phyloP scores from a whole-genome alignment of 2,329 filamentous ascomycete genomes.

The Graphilbum sp. region DNA sequence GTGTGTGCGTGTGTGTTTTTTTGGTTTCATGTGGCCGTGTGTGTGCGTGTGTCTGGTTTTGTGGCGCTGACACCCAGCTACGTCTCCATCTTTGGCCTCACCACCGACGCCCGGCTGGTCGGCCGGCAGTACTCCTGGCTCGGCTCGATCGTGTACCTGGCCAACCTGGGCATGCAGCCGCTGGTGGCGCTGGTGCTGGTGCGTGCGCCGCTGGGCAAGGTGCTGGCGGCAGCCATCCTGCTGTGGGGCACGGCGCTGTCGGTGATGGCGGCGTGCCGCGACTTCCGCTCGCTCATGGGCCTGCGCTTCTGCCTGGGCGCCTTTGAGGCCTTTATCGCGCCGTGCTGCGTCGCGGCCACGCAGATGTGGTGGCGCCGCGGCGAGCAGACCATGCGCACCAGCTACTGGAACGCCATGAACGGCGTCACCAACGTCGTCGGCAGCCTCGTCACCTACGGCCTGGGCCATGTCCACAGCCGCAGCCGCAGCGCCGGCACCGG shows the following conservation, averaged over 20 bases:
- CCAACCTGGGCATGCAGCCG: slow-evolving; percentile 13
- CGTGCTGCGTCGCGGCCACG: slow-evolving; percentile 40
- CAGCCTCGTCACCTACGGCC: slow-evolving; percentile 38
- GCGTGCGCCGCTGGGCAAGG: slow-evolving; percentile 12
- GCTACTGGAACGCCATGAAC: slow-evolving; percentile 45
- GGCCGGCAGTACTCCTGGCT: slow-evolving; percentile 10
- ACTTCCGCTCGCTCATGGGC: slow-evolving; percentile 18
- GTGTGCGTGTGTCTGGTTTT: no score
- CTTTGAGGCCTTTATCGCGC: slow-evolving; percentile 21
- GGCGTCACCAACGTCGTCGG: slow-evolving; percentile 41
- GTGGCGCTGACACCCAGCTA: background rate
- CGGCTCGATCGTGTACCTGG: slow-evolving; percentile 21
- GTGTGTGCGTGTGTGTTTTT: background rate
- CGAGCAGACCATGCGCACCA: slow-evolving; percentile 40
- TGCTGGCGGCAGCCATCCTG: slow-evolving; percentile 11
- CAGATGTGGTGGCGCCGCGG: slow-evolving; percentile 45
- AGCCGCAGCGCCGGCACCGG: no score
- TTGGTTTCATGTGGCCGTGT: no score
- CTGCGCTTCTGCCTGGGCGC: slow-evolving; percentile 23
- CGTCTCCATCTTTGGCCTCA: slow-evolving; percentile 10
- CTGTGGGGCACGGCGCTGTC: slow-evolving; percentile 11
- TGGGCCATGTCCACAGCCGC: slow-evolving; percentile 40
- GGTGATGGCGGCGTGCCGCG: slow-evolving; percentile 13
- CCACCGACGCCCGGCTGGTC: slow-evolving; percentile 6
- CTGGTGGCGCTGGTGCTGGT: slow-evolving; percentile 11